Base-by-base conservation (phyloP, 768 basidiomycete species). In the Termitomyces bulborhizus region DNA sequence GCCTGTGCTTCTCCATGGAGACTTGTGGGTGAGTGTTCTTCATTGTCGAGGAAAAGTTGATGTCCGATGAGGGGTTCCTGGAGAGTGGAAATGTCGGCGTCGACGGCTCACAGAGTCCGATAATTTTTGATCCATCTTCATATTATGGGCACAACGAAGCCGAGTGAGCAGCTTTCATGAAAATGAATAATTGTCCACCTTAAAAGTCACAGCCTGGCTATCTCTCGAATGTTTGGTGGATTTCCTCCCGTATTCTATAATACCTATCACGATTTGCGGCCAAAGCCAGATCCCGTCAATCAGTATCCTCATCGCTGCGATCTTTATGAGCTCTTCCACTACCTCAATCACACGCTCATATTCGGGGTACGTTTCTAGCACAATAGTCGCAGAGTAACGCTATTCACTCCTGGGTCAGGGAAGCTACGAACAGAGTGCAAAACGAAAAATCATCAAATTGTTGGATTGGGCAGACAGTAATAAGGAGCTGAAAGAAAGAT, bases 81-180 rank as follows among this genome's bases (percentile, higher is more conserved):
- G 11, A 90, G 89, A 87, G 84, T 55, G 88, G 89, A 6, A 91
- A 90, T 65, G 81, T 76, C 3, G 88, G 90, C 7, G 72, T 79
- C 24, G 84, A 88, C 57, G 65, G 62, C 37, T 51, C 55, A 24
- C 81, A 75, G 6, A 80, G 78, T 4, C 86, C 90, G 0, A 70
- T 89, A 1, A 84, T 91, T 41, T 91, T 83, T 59, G 89, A 92
- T 62, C 88, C 89, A 3, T 83, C 88, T 3, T 87, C 86, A 4
- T 88, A 83, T 63, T 91, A 80, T 60, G 90, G 90, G 2, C 90
- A 91, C 62, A 85, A 85, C 57, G 90, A 92, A 70, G 84, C 85
- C 13, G 90, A 92, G 90, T 91, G 61, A 69, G 82, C 68, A 31
- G 1, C 27, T 12, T 32, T 9, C 6, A 16, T 18, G 32, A 15